A percentile compares a stretch with the other conserved stretches of the same genome.
Conservation (phyloP, 2,329 filamentous ascomycete species). For the Fusarium sp. region DNA sequence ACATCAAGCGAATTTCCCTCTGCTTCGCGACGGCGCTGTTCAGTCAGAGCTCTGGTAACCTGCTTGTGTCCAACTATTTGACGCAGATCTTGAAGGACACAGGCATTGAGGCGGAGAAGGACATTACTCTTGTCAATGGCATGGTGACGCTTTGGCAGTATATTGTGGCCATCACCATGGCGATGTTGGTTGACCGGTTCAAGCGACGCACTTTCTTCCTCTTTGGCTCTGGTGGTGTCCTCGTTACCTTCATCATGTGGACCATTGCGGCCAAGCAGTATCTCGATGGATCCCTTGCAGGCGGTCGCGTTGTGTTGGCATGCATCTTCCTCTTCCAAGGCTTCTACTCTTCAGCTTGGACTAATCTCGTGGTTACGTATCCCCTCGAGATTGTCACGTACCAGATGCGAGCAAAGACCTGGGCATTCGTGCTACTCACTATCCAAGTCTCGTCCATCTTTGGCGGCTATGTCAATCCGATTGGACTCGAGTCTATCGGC, state of each 20-base stretch:
- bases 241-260: slow-evolving; percentile 56
- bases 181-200: slow-evolving; percentile 52
- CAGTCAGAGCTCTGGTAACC: slow-evolving; percentile 56
- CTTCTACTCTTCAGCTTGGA: slow-evolving; percentile 59
- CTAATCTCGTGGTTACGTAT: slow-evolving; percentile 57
- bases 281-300: slow-evolving; percentile 48
- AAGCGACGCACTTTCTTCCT: slow-evolving; percentile 55
- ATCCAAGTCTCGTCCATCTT: slow-evolving; percentile 55
- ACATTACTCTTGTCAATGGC: slow-evolving; percentile 57
- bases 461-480: slow-evolving; percentile 55
- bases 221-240: slow-evolving; percentile 52
- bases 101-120: slow-evolving; percentile 51
- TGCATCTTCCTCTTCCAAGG: slow-evolving; percentile 58
- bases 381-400: slow-evolving; percentile 57
- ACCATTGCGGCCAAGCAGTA: slow-evolving; percentile 55
- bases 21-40: slow-evolving; percentile 56
- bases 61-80: slow-evolving; percentile 58
- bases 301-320: slow-evolving; percentile 52
- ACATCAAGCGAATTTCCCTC: slow-evolving; percentile 55
- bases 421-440: slow-evolving; percentile 55
- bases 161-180: slow-evolving; percentile 54
- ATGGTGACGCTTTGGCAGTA: slow-evolving; percentile 58
- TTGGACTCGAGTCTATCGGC: slow-evolving; percentile 52
- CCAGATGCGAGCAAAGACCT: slow-evolving; percentile 57
- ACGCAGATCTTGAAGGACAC: slow-evolving; percentile 55